Conservation (phyloP, 768 basidiomycete genomes). For the Rhodocollybia butyracea region DNA sequence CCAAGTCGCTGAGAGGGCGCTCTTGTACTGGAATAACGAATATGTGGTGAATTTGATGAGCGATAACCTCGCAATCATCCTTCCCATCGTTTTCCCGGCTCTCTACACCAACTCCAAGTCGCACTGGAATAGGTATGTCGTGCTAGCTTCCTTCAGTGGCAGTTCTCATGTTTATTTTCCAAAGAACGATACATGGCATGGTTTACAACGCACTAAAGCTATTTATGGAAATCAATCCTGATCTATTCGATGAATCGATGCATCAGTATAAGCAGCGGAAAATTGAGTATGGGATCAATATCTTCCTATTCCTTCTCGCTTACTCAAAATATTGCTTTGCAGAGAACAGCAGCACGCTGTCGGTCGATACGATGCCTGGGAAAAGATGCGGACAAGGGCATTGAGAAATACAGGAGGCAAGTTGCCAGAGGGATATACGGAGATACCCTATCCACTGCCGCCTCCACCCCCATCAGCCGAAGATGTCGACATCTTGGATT, state of each 20-base stretch:
- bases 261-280: constrained; percentile 89
- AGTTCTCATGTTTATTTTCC: constrained; percentile 7
- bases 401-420: constrained; percentile 66
- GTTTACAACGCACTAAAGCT: constrained; percentile 97
- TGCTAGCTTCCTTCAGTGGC: neutral
- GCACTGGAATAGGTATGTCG: constrained; percentile 94
- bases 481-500: constrained; percentile 82
- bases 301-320: neutral
- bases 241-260: constrained; percentile 91
- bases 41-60: constrained; percentile 99
- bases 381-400: constrained; percentile 76
- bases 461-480: constrained; percentile 75
- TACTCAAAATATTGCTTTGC: constrained; percentile 7
- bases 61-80: constrained; percentile 82
- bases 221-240: constrained; percentile 99
- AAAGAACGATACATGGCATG: constrained; percentile 97
- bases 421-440: constrained; percentile 67
- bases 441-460: constrained; percentile 68
- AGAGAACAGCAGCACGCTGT: constrained; percentile 90
- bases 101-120: constrained; percentile 94
- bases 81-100: constrained; percentile 97
- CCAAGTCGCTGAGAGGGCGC: constrained; percentile 96
- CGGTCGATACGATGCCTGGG: constrained; percentile 86
- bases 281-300: constrained; percentile 60
- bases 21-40: constrained; percentile 99